Evolutionary conservation across 2,329 filamentous ascomycete genomes (phyloP).

Genomic region (Penicillium vulpinum): DNA sequence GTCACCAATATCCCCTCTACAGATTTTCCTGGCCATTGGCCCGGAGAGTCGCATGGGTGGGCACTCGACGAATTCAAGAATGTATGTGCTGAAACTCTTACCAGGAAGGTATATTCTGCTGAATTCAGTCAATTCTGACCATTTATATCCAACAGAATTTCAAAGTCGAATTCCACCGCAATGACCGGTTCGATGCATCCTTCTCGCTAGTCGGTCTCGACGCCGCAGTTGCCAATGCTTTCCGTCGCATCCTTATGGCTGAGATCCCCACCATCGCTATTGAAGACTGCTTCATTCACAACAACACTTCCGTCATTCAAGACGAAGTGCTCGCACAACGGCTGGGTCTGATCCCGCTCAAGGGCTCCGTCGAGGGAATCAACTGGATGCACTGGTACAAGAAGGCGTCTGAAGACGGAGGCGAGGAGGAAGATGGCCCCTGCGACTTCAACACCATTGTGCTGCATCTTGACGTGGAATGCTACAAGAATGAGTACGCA

Average conservation of each 20-base stretch:
- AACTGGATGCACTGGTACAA: constrained; percentile 80
- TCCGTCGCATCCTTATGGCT: constrained; percentile 90
- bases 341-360: constrained; percentile 86
- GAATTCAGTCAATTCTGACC: constrained; percentile 2
- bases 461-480: constrained; percentile 74
- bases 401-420: constrained; percentile 66
- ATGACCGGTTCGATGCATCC: constrained; percentile 71
- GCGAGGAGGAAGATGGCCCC: constrained; percentile 45
- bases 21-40: constrained; percentile 89
- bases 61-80: constrained; percentile 69
- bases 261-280: constrained; percentile 95
- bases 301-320: constrained; percentile 97
- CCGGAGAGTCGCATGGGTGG: constrained; percentile 83
- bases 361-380: constrained; percentile 73
- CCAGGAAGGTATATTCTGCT: not conserved
- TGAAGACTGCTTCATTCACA: constrained; percentile 87
- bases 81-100: constrained; percentile 37
- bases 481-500: constrained; percentile 74
- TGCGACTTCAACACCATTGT: constrained; percentile 86
- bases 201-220: constrained; percentile 94
- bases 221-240: constrained; percentile 91
- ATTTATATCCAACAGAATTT: constrained; percentile 55
- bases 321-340: constrained; percentile 93
- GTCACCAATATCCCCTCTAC: constrained; percentile 85
- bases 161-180: constrained; percentile 78